These are phyloP conservation scores for Stellera chamaejasme DNA, from an alignment of 345 rosid species.

Conservation along the genomic window DNA sequence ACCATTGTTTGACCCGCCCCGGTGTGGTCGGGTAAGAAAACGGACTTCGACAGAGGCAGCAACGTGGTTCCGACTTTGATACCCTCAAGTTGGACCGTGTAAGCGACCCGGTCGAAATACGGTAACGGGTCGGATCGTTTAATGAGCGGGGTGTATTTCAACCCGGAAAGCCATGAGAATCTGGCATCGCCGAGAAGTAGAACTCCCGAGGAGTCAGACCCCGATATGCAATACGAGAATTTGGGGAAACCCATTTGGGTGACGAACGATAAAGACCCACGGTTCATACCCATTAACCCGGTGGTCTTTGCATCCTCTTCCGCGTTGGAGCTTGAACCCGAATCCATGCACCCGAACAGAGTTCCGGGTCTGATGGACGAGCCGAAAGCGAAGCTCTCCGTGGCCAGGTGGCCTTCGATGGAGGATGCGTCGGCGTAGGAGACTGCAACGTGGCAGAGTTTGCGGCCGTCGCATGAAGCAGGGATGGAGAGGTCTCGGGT, in stretches of 20 bases:
- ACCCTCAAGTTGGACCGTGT: constrained; percentile 58
- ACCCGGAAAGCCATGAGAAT: constrained; percentile 32
- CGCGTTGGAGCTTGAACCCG: constrained; percentile 47
- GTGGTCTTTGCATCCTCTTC: constrained; percentile 59
- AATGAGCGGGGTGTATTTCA: constrained; percentile 59
- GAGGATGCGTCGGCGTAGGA: constrained; percentile 58
- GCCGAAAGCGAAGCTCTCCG: constrained; percentile 40
- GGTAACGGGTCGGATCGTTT: constrained; percentile 49
- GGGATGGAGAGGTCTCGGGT: constrained; percentile 46
- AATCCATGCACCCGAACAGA: constrained; percentile 70
- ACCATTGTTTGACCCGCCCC: constrained; percentile 88
- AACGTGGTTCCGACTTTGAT: constrained; percentile 41
- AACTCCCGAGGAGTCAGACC: constrained; percentile 52
- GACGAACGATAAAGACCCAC: constrained; percentile 64
- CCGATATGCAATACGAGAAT: constrained; percentile 81
- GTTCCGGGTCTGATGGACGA: constrained; percentile 28
- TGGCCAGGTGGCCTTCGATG: constrained; percentile 51
- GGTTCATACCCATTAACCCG: constrained; percentile 83
- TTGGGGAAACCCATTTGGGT: constrained; percentile 56
- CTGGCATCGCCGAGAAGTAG: constrained; percentile 52
- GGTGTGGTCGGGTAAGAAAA: constrained; percentile 59
- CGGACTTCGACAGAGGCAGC: constrained; percentile 41
- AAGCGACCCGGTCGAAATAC: constrained; percentile 62
- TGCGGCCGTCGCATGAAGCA: constrained; percentile 30
- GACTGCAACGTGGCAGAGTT: constrained; percentile 43